phyloP scores from a whole-genome alignment of 148 eudicot genomes.

The Diospyros lotus region DNA sequence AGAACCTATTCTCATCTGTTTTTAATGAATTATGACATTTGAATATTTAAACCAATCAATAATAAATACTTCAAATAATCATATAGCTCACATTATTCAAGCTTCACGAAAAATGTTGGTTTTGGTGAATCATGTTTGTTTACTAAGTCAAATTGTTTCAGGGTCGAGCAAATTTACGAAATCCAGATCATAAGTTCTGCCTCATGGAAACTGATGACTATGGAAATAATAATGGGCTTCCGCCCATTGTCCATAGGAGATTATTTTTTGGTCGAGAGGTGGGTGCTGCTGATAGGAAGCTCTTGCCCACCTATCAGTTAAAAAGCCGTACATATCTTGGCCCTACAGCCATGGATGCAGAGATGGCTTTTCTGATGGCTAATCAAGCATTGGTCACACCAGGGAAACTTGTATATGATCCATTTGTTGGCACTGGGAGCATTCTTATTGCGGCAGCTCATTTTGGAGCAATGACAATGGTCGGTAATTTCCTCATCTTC shows the following conservation, averaged over 20 bases:
- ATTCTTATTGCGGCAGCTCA: conserved; percentile 86
- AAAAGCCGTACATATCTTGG: conserved; percentile 93
- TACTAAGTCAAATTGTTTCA: conserved; percentile 25
- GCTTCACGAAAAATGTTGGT: neutral
- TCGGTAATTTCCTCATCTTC: conserved; percentile 26
- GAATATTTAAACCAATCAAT: neutral
- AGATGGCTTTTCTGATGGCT: conserved; percentile 98
- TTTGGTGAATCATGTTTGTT: neutral
- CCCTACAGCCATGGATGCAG: conserved; percentile 99
- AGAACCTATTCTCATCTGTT: neutral
- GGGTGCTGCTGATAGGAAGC: conserved; percentile 85
- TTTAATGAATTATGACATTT: neutral
- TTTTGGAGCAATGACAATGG: conserved; percentile 99
- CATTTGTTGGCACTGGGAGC: conserved; percentile 99
- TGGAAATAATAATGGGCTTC: conserved; percentile 75
- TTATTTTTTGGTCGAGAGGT: conserved; percentile 91
- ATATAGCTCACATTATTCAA: neutral
- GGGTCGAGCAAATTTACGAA: conserved; percentile 72
- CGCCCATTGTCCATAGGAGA: conserved; percentile 68
- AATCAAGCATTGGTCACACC: conserved; percentile 85
- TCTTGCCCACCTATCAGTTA: conserved; percentile 85
- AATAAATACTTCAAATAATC: neutral
- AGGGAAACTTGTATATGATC: conserved; percentile 90
- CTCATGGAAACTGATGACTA: conserved; percentile 87
- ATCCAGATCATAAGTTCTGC: conserved; percentile 83